A percentile compares a stretch with the other conserved stretches of the same genome.
Conservation (phyloP, 371 early-diverging fungal genomes). For the Actinomucor elegans region DNA sequence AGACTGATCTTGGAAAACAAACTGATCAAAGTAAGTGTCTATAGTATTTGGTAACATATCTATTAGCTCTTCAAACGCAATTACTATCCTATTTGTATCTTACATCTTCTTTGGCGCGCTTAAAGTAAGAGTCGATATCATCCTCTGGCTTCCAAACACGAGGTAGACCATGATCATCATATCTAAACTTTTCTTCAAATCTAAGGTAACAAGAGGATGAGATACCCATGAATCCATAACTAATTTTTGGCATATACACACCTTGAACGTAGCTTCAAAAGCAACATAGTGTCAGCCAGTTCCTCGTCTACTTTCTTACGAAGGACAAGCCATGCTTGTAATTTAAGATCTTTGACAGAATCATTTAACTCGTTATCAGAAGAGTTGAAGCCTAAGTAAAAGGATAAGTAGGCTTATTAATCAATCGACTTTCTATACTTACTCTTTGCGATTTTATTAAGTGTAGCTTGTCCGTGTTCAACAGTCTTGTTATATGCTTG, state of each 20-base stretch:
- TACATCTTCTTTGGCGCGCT: constrained; percentile 67
- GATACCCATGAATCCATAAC: too few relatives aligned
- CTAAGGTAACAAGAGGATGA: too few relatives aligned
- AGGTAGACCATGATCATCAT: constrained; percentile 91
- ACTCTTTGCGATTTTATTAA: constrained; percentile 18
- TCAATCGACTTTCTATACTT: background rate
- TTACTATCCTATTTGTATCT: background rate
- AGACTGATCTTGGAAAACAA: constrained; percentile 63
- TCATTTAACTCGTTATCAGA: constrained; percentile 51
- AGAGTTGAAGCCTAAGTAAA: constrained; percentile 56
- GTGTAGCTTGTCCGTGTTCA: constrained; percentile 8
- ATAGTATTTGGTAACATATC: too few relatives aligned
- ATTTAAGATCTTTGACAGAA: constrained; percentile 50
- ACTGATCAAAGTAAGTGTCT: constrained; percentile 65
- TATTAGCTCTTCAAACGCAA: background rate
- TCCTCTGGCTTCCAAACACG: constrained; percentile 93
- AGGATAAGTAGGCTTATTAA: background rate
- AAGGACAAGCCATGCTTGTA: constrained; percentile 75
- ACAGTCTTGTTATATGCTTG: constrained; percentile 55
- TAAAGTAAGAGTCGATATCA: constrained; percentile 89
- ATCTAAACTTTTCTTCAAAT: constrained; percentile 91
- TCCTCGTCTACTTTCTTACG: constrained; percentile 80
- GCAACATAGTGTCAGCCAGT: constrained; percentile 73
- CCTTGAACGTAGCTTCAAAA: constrained; percentile 66
- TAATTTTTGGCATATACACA: background rate